Base-by-base conservation (phyloP, 139 green algal genomes). In the Diplosphaera chodatii region DNA sequence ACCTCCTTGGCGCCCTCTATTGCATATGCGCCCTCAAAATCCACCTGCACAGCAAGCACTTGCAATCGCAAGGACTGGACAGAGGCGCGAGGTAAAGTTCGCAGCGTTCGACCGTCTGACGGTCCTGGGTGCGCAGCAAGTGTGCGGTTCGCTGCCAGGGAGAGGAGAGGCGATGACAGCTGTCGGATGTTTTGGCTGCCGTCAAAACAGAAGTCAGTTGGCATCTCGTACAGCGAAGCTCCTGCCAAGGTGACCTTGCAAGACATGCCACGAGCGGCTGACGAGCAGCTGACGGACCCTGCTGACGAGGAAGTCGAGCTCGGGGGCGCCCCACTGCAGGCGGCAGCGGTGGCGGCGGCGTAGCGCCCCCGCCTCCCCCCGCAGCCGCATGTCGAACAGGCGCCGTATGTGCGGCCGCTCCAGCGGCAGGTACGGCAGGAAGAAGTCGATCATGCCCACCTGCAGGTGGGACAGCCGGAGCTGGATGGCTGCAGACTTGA, bases 341-440 rank as follows among this genome's bases (percentile, higher is more conserved):
- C 56, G 64, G 55, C 32, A 40, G 30, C 31, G 37, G 27, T 77
- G 75, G 27, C 22, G 41, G 16, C 55, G 8, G 10, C 29, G 37
- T 71, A 83, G 63, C 55, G 74, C 29, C n/a, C 33, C 32, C 2
- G 18, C 62, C 6, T 67, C 41, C 40, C 83, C 67, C 1, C 15
- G 22, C 40, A 94, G 68, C 25, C 55, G 63, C 70, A 80, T 74
- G 20, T 48, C 63, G 68, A 92, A 78, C 66, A 94, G 70, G 25
- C 80, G 33, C 29, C 48, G 28, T 6, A 93, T 63, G 69, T 91
- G 78, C 31, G 32, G 32, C 1, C 63, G 64, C 74, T 90, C 73
- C 77, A 96, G 77, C 18, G 90, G 87, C 37, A 94, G 82, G 77
- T 89, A 95, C 21, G 90, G 89, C 67, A 95, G 68, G 72, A 89